A percentile compares a stretch with the other conserved stretches of the same genome.
phyloP scores from a whole-genome alignment of 2,329 filamentous ascomycete species.

The Colletotrichum sp. region DNA sequence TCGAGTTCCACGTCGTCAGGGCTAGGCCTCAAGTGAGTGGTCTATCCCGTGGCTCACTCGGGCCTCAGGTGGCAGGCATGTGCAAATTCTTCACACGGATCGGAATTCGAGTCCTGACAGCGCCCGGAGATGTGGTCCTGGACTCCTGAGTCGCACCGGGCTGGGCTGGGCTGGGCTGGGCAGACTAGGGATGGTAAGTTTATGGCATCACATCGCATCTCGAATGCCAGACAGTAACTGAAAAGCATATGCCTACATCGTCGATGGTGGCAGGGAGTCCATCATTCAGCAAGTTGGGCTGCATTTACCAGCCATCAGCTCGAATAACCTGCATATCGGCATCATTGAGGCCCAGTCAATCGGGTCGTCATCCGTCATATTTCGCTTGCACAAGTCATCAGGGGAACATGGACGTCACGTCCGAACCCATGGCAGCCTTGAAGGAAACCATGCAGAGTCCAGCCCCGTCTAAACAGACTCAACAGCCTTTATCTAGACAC shows the following conservation, averaged over 20 bases:
- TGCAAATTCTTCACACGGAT: slow-evolving; percentile 13
- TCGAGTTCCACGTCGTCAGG: background rate
- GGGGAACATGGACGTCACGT: background rate
- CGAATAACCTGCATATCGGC: slow-evolving; percentile 1
- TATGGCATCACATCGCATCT: background rate
- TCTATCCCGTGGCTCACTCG: background rate
- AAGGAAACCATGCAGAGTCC: background rate
- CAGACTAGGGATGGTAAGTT: background rate
- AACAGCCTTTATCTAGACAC: background rate
- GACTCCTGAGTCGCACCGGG: background rate
- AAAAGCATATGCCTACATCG: background rate
- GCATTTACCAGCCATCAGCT: background rate
- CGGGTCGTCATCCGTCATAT: slow-evolving; percentile 19
- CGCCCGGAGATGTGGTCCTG: background rate
- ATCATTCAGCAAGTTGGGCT: background rate
- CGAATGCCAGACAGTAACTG: background rate
- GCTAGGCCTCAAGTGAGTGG: background rate
- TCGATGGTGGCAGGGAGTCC: background rate
- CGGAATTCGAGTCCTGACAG: background rate
- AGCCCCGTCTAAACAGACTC: background rate
- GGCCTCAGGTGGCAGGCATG: background rate
- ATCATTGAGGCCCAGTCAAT: slow-evolving; percentile 8
- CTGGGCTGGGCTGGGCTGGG: background rate
- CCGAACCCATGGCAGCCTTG: background rate
- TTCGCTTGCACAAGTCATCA: background rate